Percentiles rank a stretch among this genome's conserved stretches.
Evolutionary conservation across 306 rosid species (phyloP).

Genomic region (Canavalia ensiformis): DNA sequence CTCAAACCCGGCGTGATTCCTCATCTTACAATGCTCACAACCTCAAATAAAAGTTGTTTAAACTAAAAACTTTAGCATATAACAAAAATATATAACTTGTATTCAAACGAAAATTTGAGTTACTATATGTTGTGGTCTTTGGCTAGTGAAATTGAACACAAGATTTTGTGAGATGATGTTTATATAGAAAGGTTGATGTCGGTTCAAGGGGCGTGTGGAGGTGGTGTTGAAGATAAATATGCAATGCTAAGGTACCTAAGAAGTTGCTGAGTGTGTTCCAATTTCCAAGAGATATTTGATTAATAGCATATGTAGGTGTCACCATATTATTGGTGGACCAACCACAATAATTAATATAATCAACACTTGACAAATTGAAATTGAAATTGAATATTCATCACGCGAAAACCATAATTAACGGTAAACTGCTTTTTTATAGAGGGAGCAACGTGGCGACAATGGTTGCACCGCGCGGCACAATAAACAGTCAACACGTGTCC

Average conservation of each 20-base stretch:
- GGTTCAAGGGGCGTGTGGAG: slow-evolving; percentile 29
- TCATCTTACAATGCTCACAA: slow-evolving; percentile 8
- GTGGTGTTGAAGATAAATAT: background rate
- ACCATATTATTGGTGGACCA: background rate
- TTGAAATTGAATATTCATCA: background rate
- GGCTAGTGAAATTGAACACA: slow-evolving; percentile 13
- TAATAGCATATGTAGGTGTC: background rate
- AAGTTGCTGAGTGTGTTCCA: slow-evolving; percentile 43
- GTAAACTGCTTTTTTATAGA: slow-evolving; percentile 28
- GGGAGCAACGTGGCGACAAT: background rate
- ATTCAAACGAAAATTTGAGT: background rate
- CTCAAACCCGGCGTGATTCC: slow-evolving; percentile 43
- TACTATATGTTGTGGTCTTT: background rate
- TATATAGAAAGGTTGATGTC: slow-evolving; percentile 34
- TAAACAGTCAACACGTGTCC: background rate
- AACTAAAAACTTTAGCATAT: too few species aligned
- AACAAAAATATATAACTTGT: background rate
- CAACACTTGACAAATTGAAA: background rate
- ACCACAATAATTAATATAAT: background rate
- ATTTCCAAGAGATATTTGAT: background rate
- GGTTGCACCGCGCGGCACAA: background rate
- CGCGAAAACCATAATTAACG: slow-evolving; percentile 22
- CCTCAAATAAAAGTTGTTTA: background rate
- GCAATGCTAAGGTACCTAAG: background rate
- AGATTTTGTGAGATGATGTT: background rate